Base-by-base conservation (phyloP, 768 basidiomycete species). In the Leccinum disarticulatum region DNA sequence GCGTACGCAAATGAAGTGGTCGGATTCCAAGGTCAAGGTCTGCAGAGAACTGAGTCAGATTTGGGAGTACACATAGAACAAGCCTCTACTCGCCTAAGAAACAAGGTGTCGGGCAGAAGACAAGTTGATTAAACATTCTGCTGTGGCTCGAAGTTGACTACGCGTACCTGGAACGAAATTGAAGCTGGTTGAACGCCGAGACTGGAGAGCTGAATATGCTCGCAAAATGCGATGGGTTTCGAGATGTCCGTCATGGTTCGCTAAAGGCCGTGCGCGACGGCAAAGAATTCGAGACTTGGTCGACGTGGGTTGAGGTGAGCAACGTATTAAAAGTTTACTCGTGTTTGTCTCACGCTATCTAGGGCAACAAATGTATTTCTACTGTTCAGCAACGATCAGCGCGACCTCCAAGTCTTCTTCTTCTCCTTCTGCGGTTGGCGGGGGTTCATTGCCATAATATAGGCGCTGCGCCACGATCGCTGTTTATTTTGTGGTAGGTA, bases 1-100 rank as follows among this genome's bases (percentile, higher is more conserved):
- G 58, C 96, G 91, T 61, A 98, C 87, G 74, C 97, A 98, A 68
- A 99, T 97, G 77, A 92, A 99, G 74, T 93, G 91, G 81, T 99
- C 97, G 64, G 93, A 96, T 78, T 98, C 95, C 65, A 99, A 82
- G 6, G 97, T 98, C 66, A 98, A 79, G 27, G 90, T 93, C 93
- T 94, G 64, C 27, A 58, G n/a, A 57, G 17, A 35, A 15, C 36
- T 55, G 22, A 31, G 59, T 64, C 57, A 60, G 54, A 19, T 43
- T 27, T 17, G 47, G 3, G 15, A 27, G 15, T 14, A 53, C 35
- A 59, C 25, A 25, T 41, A 38, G 54, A 52, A 54, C 30, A 9
- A 10, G 22, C 3, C 5, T 4, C 3, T 22, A 63, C 72, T 47
- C 65, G 63, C 72, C 72, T 73, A 59, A 53, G 17, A 54, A 22